Conservation (phyloP, 2,329 filamentous ascomycete species). For the Apiospora aurea region DNA sequence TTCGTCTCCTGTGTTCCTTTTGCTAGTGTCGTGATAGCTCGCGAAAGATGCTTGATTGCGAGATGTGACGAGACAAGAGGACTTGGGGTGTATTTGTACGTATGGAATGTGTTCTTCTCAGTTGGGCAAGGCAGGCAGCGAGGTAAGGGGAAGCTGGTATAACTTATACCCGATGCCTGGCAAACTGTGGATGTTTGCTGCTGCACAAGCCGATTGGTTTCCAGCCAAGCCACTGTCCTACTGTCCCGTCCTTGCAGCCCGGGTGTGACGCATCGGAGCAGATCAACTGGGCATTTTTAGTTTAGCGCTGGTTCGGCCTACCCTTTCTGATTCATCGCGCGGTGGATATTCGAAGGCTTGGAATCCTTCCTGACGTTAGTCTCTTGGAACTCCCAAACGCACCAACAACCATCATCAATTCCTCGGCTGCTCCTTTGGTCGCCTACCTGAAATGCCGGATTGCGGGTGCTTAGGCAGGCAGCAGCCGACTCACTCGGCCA, state of each 20-base stretch:
- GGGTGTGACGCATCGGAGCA: slow-evolving; percentile 16
- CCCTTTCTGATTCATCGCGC: neutral
- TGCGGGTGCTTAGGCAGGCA: neutral
- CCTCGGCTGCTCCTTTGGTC: neutral
- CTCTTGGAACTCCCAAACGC: neutral
- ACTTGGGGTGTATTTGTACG: neutral
- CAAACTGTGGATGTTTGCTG: neutral
- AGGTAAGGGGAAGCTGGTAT: neutral
- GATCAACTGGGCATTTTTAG: neutral
- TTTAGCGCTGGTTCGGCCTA: neutral
- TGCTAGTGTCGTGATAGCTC: neutral
- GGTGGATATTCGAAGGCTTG: neutral
- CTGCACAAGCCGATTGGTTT: neutral
- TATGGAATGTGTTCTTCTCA: neutral
- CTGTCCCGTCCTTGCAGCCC: neutral
- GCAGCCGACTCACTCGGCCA: neutral
- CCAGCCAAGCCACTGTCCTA: neutral
- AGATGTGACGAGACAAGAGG: neutral
- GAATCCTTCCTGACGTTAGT: neutral
- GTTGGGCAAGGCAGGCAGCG: neutral
- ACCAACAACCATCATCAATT: neutral
- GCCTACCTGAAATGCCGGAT: neutral
- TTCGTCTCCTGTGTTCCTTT: neutral
- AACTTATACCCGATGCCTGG: neutral
- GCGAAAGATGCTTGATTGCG: neutral